Base-by-base conservation (phyloP, 1,284 basidiomycete species). In the Ustilago nuda region DNA sequence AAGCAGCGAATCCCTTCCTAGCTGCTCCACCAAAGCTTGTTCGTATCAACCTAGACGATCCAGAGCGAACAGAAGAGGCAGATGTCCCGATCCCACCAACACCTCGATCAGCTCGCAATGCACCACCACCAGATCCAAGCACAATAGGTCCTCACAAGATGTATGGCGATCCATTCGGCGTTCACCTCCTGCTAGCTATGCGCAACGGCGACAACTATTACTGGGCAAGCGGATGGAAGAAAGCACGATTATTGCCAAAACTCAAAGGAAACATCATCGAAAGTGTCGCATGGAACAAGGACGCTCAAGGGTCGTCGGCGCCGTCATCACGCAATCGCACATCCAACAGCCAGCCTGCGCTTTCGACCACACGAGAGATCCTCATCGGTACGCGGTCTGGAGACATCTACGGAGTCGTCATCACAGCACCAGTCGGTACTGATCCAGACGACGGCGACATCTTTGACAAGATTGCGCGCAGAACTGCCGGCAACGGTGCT, bases 121-220 rank as follows among this genome's bases (percentile, higher is more conserved):
- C 71, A 11, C 66, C 77, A 15, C 71, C 73, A 15, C 65, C 66
- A 43, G 78, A 81, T 69, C 79, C 79, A 5, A 64, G 67, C 46
- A 70, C 66, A 5, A 52, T 72, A 2, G 75, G 75, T 8, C 72
- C 76, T 11, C 66, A 78, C 68, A 75, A 74, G 69, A 81, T 85
- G 71, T 85, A 80, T 67, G 66, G 79, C 12, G 95, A 98, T 86
- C 95, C 96, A 8, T 93, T 93, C 0, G 95, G 94, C 3, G 89
- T 92, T 32, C 97, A 99, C 86, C 89, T 96, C 52, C 87, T 99
- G 54, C 89, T 97, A 61, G 93, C 93, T 0, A 95, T 94, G 33
- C 88, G 88, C 15, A 91, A 93, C 79, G 95, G 94, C 54, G 95
- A 99, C 84, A 95, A 94, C 73, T 98, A 93, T 91, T 98, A 99